Base-by-base conservation (phyloP, 345 rosid genomes). In the Brassica rapa region DNA sequence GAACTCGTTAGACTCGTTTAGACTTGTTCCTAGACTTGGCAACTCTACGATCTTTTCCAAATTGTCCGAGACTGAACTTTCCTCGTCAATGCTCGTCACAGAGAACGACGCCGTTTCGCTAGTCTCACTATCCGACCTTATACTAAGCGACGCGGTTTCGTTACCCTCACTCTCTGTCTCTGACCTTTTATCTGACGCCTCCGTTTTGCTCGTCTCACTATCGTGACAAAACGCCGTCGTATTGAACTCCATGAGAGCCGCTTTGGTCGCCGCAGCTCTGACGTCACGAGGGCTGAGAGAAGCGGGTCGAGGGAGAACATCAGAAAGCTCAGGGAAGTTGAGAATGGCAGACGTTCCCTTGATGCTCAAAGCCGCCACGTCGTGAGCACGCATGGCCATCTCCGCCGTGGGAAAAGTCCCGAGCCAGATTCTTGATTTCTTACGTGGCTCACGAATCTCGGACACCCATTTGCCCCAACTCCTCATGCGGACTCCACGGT, bases 381-480 rank as follows among this genome's bases (percentile, higher is more conserved):
- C 98, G 46, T 94, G 98, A 1, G 98, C 98, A 49, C 98, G 93
- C 72, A 97, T 97, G 2, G 98, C 98, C 98, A 94, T 94, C 82
- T 94, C 94, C 0, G 98, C 86, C n/a, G 92, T 92, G 39, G 89
- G 80, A 83, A 92, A 94, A n/a, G 98, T 94, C 3, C 98, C 98
- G 1, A 94, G 90, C 98, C 98, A 94, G 89, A 94, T 94, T 84
- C 98, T 86, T 66, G 76, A 89, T 85, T 94, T 94, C 85, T 94
- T 94, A 57, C 97, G 76, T 24, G 98, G 98, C 77, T 94, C 93
- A 12, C 98, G 87, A 85, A 94, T 94, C 89, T 94, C 98, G 8
- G 98, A 94, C 16, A 94, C 98, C 98, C 98, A 94, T 76, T 94
- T 94, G 0, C 98, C 98, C 98, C 98, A 94, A 1, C 91, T 73